Percentiles rank a stretch among this genome's conserved stretches.
These are phyloP conservation scores for Gyromitra esculenta DNA, from an alignment of 2,329 filamentous ascomycete species.

Conservation along the genomic window DNA sequence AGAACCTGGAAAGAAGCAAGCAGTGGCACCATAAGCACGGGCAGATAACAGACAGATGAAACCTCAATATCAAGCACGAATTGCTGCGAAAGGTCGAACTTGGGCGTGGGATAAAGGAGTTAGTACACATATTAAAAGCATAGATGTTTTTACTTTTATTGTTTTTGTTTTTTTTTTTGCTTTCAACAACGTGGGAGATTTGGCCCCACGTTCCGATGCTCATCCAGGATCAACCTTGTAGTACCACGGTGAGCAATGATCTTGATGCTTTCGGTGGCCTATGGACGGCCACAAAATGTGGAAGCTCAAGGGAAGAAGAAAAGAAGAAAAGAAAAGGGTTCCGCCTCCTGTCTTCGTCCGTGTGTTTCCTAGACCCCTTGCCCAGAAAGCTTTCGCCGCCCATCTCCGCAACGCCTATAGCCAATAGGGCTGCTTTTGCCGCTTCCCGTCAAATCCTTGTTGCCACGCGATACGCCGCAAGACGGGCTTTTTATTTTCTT, in stretches of 20 bases:
- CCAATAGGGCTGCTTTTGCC: constrained; percentile 51
- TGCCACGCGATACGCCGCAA: constrained; percentile 46
- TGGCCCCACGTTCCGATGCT: constrained; percentile 43
- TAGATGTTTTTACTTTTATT: constrained; percentile 8
- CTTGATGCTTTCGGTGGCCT: no score
- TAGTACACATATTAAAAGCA: neutral
- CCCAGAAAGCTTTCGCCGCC: constrained; percentile 16
- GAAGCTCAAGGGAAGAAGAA: constrained; percentile 10
- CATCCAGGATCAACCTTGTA: constrained; percentile 41
- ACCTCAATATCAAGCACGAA: constrained; percentile 42
- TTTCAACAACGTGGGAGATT: constrained; percentile 34
- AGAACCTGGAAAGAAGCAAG: constrained; percentile 27
- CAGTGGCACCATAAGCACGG: constrained; percentile 21
- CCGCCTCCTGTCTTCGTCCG: constrained; percentile 16
- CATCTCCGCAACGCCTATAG: constrained; percentile 28
- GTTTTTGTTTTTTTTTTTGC: neutral
- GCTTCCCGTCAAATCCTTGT: constrained; percentile 52
- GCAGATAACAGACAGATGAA: constrained; percentile 42
- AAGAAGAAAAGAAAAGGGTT: neutral
- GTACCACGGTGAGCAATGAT: constrained; percentile 10
- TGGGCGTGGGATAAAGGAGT: constrained; percentile 18
- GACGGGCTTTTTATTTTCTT: constrained; percentile 6
- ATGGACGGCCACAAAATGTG: neutral
- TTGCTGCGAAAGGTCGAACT: constrained; percentile 9
- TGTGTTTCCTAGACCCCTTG: constrained; percentile 14